Conservation (phyloP, 2,329 filamentous ascomycete species). For the Annulohypoxylon truncatum region DNA sequence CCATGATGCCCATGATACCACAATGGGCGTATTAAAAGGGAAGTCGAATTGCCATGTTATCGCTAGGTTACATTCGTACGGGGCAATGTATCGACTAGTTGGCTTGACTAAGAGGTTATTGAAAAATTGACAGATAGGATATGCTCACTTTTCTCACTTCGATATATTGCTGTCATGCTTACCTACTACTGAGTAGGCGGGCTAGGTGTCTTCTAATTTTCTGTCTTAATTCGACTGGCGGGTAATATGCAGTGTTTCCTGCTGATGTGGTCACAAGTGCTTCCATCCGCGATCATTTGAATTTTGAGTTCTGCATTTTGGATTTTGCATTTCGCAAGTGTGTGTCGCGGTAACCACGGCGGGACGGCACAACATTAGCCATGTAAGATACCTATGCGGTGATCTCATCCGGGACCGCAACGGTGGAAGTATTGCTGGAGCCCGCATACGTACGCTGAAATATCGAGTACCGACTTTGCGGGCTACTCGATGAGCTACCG, state of each 20-base stretch:
- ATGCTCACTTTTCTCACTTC: constrained; percentile 13
- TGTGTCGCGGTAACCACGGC: constrained; percentile 23
- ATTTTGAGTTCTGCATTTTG: background rate
- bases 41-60: constrained; percentile 35
- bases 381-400: constrained; percentile 24
- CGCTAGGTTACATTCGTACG: constrained; percentile 34
- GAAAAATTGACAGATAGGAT: constrained; percentile 22
- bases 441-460: background rate
- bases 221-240: constrained; percentile 18
- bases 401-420: constrained; percentile 15
- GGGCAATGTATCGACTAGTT: constrained; percentile 27
- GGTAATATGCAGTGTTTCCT: constrained; percentile 28
- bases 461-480: constrained; percentile 1
- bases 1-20: constrained; percentile 24
- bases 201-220: background rate
- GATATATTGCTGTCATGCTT: constrained; percentile 25
- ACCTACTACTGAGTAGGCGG: background rate
- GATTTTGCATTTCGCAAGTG: constrained; percentile 7
- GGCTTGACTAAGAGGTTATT: constrained; percentile 17
- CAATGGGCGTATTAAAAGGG: constrained; percentile 23
- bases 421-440: constrained; percentile 6
- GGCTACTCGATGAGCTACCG: background rate
- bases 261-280: constrained; percentile 1
- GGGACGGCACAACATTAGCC: constrained; percentile 10
- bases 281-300: constrained; percentile 13